These are phyloP conservation scores for Lachancea dasiensis DNA, from an alignment of 805 yeast species.

Conservation along the genomic window DNA sequence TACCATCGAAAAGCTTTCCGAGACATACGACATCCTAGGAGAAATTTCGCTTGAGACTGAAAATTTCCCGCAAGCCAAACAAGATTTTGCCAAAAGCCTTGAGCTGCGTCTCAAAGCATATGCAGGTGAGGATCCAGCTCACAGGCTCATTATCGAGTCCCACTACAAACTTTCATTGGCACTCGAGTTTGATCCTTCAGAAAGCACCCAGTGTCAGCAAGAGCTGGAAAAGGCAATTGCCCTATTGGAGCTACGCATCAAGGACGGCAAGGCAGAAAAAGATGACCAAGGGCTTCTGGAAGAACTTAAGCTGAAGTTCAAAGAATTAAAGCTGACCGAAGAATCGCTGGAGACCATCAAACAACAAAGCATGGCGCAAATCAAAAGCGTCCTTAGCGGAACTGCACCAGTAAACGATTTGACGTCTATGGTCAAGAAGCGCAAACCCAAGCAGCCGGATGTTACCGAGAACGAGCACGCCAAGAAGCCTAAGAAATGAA, in stretches of 20 bases:
- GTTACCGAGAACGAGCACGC: not conserved
- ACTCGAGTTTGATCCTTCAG: constrained; percentile 51
- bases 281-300: constrained; percentile 38
- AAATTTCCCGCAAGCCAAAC: constrained; percentile 71
- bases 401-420: constrained; percentile 48
- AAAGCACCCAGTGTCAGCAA: constrained; percentile 46
- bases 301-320: constrained; percentile 51
- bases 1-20: constrained; percentile 52
- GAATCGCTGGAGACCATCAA: constrained; percentile 20
- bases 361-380: constrained; percentile 15
- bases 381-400: constrained; percentile 17
- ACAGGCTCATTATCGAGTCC: constrained; percentile 62
- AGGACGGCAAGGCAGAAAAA: constrained; percentile 33
- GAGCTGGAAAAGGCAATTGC: constrained; percentile 50
- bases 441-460: constrained; percentile 9
- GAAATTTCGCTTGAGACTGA: constrained; percentile 89
- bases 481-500: constrained; percentile 3
- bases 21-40: constrained; percentile 73
- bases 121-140: constrained; percentile 27
- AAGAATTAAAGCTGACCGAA: constrained; percentile 44
- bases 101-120: constrained; percentile 21
- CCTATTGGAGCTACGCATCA: constrained; percentile 39
- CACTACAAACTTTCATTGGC: constrained; percentile 79
- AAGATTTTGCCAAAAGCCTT: constrained; percentile 58
- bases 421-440: constrained; percentile 56